Evolutionary conservation across 2,329 filamentous ascomycete species (phyloP).

Genomic region (Sporothrix brunneoviolacea): DNA sequence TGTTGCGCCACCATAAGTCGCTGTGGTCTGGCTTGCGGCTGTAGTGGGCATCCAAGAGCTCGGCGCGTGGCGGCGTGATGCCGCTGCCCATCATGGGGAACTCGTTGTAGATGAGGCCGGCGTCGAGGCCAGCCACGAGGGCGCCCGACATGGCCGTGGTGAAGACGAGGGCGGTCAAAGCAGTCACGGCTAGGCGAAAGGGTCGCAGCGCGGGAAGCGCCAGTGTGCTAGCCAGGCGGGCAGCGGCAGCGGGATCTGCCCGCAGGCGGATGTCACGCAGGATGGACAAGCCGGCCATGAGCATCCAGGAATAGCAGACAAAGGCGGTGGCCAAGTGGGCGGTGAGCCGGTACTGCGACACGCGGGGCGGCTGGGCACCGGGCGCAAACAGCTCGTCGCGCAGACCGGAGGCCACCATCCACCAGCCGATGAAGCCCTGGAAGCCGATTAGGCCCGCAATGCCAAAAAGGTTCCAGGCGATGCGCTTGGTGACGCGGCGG

Average conservation of each 20-base stretch:
- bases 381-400: conserved; percentile 93
- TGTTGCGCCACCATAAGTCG: conserved; percentile 94
- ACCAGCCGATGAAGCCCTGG: conserved; percentile 95
- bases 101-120: conserved; percentile 97
- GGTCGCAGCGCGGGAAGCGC: conserved; percentile 59
- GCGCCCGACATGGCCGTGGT: conserved; percentile 88
- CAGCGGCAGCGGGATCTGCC: conserved; percentile 56
- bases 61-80: conserved; percentile 69
- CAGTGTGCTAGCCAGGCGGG: conserved; percentile 55
- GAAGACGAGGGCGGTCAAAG: conserved; percentile 71
- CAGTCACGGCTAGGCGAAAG: conserved; percentile 68
- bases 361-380: conserved; percentile 83
- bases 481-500: conserved; percentile 67
- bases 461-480: conserved; percentile 70
- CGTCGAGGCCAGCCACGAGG: conserved; percentile 89
- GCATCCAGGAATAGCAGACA: conserved; percentile 88
- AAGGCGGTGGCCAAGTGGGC: conserved; percentile 89
- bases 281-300: conserved; percentile 79
- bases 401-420: conserved; percentile 97
- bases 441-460: conserved; percentile 89
- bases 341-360: conserved; percentile 88
- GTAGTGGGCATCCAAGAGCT: conserved; percentile 84
- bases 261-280: conserved; percentile 71
- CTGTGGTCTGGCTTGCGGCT: conserved; percentile 67
- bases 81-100: conserved; percentile 92